Conservation (phyloP, 352 stramenopile genomes). For the Pythium plurisporium region DNA sequence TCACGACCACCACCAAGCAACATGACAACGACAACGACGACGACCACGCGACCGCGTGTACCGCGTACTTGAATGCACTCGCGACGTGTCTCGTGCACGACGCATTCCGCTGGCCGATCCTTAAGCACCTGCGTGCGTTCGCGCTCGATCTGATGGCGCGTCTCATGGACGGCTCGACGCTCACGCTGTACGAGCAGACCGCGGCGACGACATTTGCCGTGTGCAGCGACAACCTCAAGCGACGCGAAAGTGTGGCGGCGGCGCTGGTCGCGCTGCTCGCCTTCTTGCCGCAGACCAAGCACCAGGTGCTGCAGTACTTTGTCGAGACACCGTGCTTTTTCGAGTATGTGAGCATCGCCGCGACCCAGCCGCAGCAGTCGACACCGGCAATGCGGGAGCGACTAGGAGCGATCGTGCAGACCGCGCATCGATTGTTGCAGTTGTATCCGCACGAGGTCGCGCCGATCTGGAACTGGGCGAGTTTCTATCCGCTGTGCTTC, state of each 20-base stretch:
- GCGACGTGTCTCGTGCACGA: slow-evolving; percentile 49
- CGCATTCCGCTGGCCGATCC: slow-evolving; percentile 36
- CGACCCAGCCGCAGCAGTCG: slow-evolving; percentile 34
- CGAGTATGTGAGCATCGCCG: slow-evolving; percentile 49
- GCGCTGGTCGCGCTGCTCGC: slow-evolving; percentile 53
- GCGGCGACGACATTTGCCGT: slow-evolving; percentile 6
- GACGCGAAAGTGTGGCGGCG: slow-evolving; percentile 43
- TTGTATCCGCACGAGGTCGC: slow-evolving; percentile 48
- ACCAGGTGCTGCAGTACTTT: slow-evolving; percentile 62
- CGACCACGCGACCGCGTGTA: background rate
- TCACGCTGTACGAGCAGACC: slow-evolving; percentile 37
- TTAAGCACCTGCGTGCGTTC: slow-evolving; percentile 68
- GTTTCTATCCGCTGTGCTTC: slow-evolving; percentile 79
- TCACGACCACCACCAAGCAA: slow-evolving; percentile 1
- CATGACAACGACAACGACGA: slow-evolving; percentile 13
- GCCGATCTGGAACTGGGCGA: slow-evolving; percentile 76
- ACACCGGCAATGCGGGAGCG: slow-evolving; percentile 26
- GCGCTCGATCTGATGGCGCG: slow-evolving; percentile 64
- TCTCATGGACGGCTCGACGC: slow-evolving; percentile 41
- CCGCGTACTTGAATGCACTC: slow-evolving; percentile 45
- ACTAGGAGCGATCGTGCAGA: slow-evolving; percentile 51
- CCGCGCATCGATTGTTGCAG: slow-evolving; percentile 51
- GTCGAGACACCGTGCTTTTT: slow-evolving; percentile 72
- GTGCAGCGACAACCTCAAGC: slow-evolving; percentile 46
- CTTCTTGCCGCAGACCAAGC: slow-evolving; percentile 49